These are phyloP conservation scores for Diplodia mutila DNA, from an alignment of 2,329 filamentous ascomycete species.

Conservation along the genomic window DNA sequence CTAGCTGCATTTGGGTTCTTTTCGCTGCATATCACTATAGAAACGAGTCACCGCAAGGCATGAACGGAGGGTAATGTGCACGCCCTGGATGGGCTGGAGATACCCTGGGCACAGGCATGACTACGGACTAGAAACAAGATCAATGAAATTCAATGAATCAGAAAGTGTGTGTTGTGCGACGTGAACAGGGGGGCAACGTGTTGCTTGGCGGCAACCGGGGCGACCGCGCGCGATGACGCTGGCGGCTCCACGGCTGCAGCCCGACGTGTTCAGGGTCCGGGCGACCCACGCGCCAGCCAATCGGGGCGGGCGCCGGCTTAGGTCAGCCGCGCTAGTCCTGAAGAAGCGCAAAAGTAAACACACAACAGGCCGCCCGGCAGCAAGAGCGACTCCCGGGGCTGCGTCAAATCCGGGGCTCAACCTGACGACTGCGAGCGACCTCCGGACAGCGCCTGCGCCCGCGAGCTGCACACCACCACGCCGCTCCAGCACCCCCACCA, in stretches of 20 bases:
- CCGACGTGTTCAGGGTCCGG: slow-evolving; percentile 14
- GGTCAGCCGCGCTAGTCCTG: neutral
- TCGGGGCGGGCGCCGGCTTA: neutral
- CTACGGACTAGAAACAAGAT: neutral
- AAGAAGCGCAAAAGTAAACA: neutral
- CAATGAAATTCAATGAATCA: neutral
- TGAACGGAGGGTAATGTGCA: slow-evolving; percentile 8
- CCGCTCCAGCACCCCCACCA: slow-evolving; percentile 17
- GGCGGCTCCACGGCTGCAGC: slow-evolving; percentile 7
- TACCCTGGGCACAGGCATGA: slow-evolving; percentile 14
- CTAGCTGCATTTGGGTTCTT: slow-evolving; percentile 16
- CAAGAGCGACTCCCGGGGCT: slow-evolving; percentile 1
- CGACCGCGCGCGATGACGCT: slow-evolving; percentile 5
- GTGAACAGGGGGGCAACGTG: neutral
- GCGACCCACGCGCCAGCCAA: neutral
- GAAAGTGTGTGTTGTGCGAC: neutral
- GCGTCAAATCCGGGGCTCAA: slow-evolving; percentile 6
- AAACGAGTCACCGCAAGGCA: slow-evolving; percentile 14
- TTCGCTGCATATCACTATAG: slow-evolving; percentile 13
- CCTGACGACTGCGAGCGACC: slow-evolving; percentile 13
- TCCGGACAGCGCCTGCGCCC: slow-evolving; percentile 13
- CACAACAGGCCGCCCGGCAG: neutral
- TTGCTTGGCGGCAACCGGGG: neutral
- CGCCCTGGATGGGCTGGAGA: slow-evolving; percentile 11
- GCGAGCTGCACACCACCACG: slow-evolving; percentile 20